A percentile compares a stretch with the other conserved stretches of the same genome.
Conservation (phyloP, 176 grass and related monocot genomes). For the Guadua angustifolia region DNA sequence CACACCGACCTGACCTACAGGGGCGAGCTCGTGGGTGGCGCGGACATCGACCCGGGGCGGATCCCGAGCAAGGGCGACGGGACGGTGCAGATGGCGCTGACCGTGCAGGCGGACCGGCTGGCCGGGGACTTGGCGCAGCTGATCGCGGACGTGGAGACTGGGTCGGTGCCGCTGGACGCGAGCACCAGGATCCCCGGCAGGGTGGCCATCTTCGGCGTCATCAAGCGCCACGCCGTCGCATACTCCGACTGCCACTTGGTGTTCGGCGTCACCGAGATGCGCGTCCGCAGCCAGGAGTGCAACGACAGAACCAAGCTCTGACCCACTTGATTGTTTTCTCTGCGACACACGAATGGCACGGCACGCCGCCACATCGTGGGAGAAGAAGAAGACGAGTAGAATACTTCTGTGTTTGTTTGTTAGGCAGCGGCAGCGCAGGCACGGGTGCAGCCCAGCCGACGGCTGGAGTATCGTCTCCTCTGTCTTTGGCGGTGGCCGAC, state of each 20-base stretch:
- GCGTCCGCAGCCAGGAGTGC: constrained; percentile 61
- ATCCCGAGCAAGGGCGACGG: constrained; percentile 56
- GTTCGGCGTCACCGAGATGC: constrained; percentile 45
- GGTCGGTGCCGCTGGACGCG: constrained; percentile 50
- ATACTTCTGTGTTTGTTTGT: too few relatives aligned
- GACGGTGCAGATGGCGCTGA: constrained; percentile 41
- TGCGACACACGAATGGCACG: background rate
- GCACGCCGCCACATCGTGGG: background rate
- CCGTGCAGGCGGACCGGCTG: constrained; percentile 59
- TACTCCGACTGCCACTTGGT: constrained; percentile 52
- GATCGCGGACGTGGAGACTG: constrained; percentile 36
- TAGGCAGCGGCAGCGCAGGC: too few relatives aligned
- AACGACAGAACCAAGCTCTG: constrained; percentile 47
- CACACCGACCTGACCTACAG: constrained; percentile 56
- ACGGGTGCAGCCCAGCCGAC: too few relatives aligned
- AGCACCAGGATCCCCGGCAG: constrained; percentile 57
- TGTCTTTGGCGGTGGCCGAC: too few relatives aligned
- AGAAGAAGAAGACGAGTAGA: background rate
- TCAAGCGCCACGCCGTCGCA: constrained; percentile 64
- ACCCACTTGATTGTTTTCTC: too few relatives aligned
- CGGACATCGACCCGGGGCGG: constrained; percentile 50
- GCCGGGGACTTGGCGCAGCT: background rate
- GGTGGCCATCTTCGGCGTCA: constrained; percentile 59
- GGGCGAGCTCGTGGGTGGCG: constrained; percentile 53
- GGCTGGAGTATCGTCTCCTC: too few relatives aligned